Base-by-base conservation (phyloP, 176 grass and related monocot genomes). In the Triticum dicoccoides region DNA sequence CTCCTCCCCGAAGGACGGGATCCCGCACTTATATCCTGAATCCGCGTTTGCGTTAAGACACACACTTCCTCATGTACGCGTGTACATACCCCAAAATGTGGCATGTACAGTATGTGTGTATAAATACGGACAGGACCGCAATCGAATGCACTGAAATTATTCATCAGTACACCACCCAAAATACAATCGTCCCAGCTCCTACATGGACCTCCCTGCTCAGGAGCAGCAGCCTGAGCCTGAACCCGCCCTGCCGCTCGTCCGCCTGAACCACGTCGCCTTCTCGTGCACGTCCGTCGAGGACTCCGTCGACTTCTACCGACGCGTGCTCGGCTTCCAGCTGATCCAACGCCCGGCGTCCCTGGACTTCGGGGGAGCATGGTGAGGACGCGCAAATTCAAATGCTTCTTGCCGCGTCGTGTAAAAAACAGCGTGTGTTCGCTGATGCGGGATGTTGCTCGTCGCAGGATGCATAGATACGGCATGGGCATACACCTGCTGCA, bases 261-360 rank as follows among this genome's bases (percentile, higher is more conserved):
- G 88, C 84, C 89, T 98, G 81, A 95, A 98, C 84, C 93, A 98
- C 78, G 83, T 98, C 76, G 90, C 96, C 5, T 94, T 94, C 69
- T 65, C 81, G 32, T 95, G 96, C 82, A 18, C 72, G 10, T 94
- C 91, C 61, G 51, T 98, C 5, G 85, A 94, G 20, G 80, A 81
- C 0, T 95, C 96, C 3, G 49, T 91, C 45, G 77, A 51, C 2
- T 98, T 98, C 87, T 98, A 95, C 84, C 86, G 58, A 56, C 72
- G 89, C 0, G 86, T 94, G 76, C 96, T 98, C 23, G 96, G 96
- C 30, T 98, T 98, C 71, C 56, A 95, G 68, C 88, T 89, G 59
- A 69, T 95, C 91, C 83, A 68, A 39, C 91, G 96, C 33, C 96
- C 93, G 70, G 80, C 86, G 38, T 98, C 91, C 45, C 81, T 98